Conservation (phyloP, 352 stramenopile genomes). For the Ophiocytium majus region DNA sequence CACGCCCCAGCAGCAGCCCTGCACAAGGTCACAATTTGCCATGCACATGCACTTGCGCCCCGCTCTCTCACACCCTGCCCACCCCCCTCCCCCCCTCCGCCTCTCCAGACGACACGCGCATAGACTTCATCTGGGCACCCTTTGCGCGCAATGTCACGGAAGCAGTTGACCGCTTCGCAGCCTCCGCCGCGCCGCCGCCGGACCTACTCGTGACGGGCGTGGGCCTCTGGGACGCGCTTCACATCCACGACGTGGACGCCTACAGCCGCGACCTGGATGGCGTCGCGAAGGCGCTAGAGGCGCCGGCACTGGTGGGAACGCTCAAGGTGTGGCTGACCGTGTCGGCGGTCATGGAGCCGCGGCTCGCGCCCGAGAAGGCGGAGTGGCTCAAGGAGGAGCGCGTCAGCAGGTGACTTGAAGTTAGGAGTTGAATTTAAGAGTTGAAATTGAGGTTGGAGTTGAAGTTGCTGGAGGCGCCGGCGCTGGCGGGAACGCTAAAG, state of each 20-base stretch:
- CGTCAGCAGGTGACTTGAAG: conserved; percentile 20
- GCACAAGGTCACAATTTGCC: too few relatives aligned
- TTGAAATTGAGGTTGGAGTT: conserved; percentile 20
- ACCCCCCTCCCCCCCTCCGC: too few relatives aligned
- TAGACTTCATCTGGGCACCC: conserved; percentile 39
- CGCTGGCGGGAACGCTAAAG: conserved; percentile 12
- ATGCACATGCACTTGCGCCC: too few relatives aligned
- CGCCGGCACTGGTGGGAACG: background rate
- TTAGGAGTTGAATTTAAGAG: background rate
- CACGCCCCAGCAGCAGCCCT: too few relatives aligned
- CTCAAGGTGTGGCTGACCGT: conserved; percentile 50
- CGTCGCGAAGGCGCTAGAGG: background rate
- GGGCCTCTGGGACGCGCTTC: conserved; percentile 56
- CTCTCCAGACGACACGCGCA: conserved; percentile 24
- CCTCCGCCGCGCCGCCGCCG: background rate
- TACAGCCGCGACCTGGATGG: conserved; percentile 27
- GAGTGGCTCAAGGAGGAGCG: conserved; percentile 52
- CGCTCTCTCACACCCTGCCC: too few relatives aligned
- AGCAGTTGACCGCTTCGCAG: background rate
- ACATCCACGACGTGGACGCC: conserved; percentile 22
- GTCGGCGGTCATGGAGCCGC: conserved; percentile 42
- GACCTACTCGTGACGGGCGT: conserved; percentile 49
- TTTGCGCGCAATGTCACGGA: background rate
- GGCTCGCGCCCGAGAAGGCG: conserved; percentile 48
- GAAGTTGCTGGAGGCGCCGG: background rate